Evolutionary conservation across 495 filamentous ascomycete genomes (phyloP), one percentile per base, ranked within the genome.

Genomic region (Immersiella caudata): DNA sequence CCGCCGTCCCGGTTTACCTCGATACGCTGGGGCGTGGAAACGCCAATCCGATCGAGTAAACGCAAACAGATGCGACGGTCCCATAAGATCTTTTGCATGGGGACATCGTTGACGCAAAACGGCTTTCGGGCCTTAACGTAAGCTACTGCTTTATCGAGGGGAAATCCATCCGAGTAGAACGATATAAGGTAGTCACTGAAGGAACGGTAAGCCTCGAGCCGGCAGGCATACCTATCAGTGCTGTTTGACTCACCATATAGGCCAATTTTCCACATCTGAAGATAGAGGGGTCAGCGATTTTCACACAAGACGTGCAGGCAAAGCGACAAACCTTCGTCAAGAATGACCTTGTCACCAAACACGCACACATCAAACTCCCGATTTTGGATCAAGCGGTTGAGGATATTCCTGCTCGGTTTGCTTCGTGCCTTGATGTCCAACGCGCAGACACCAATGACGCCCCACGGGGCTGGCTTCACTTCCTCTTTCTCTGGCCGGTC

Each of bases 1-100:
- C 95, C 95, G 40, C 96, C 96, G 77, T 99, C 95, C 26, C 95
- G 88, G 73, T 91, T 97, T 40, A 99, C 91, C 74, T 97, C 94
- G n/a, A 99, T 72, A 60, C 96, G 86, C 70, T 88, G 88, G 1
- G 96, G 95, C 0, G 93, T 97, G 2, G 92, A 90, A 1, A 99
- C 93, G 57, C 89, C 86, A 75, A 97, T 92, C 57, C 89, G 86
- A 75, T 98, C 95, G 59, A 99, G 80, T 35, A 99, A 90, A 49
- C 83, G 86, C 55, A 99, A 82, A 67, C 95, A 97, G 20, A 97
- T 81, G 51, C 95, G 88, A 27, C 95, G 88, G 79, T 99, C 95
- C 95, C 95, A 99, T 21, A 99, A 81, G 20, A 99, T 88, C 80
- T 95, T 96, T 78, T 99, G 95, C 95, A 99, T 97, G 2, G 92